Percentiles rank a stretch among this genome's conserved stretches.
Conservation (phyloP, 1,284 basidiomycete genomes). For the Quambalaria eucalypti region DNA sequence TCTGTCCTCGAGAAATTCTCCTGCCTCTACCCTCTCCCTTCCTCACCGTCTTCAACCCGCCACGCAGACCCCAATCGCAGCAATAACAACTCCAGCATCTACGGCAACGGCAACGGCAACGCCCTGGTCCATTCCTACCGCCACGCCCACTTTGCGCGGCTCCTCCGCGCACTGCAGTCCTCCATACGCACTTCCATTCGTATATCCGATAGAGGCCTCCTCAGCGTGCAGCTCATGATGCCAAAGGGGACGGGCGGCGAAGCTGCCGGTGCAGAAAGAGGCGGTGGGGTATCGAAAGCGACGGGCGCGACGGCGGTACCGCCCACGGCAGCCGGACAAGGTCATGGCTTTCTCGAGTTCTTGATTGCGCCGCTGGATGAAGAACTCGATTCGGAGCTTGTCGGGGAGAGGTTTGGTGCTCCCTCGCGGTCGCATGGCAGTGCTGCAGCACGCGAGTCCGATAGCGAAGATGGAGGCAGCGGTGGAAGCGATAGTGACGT, state of each 20-base stretch:
- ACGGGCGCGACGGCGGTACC: background rate
- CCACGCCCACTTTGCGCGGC: background rate
- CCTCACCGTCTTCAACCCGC: too few species aligned
- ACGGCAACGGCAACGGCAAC: too few species aligned
- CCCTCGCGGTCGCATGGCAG: too few species aligned
- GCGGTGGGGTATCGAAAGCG: background rate
- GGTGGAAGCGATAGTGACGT: too few species aligned
- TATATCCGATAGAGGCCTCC: background rate
- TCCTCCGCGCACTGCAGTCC: background rate
- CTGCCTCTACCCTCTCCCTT: too few species aligned
- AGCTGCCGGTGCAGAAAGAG: background rate
- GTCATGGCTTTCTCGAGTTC: background rate
- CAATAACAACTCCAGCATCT: too few species aligned
- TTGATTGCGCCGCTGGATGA: background rate
- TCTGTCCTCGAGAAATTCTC: background rate
- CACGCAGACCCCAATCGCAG: too few species aligned
- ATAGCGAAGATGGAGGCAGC: too few species aligned
- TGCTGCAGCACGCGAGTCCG: too few species aligned
- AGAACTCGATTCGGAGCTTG: too few species aligned
- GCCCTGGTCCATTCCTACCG: background rate
- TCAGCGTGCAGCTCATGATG: background rate
- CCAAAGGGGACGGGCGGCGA: background rate
- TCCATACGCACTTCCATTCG: background rate
- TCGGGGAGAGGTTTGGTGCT: too few species aligned
- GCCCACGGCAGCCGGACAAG: background rate